Conservation (phyloP, 2,329 filamentous ascomycete species). For the Rutstroemia sp. region DNA sequence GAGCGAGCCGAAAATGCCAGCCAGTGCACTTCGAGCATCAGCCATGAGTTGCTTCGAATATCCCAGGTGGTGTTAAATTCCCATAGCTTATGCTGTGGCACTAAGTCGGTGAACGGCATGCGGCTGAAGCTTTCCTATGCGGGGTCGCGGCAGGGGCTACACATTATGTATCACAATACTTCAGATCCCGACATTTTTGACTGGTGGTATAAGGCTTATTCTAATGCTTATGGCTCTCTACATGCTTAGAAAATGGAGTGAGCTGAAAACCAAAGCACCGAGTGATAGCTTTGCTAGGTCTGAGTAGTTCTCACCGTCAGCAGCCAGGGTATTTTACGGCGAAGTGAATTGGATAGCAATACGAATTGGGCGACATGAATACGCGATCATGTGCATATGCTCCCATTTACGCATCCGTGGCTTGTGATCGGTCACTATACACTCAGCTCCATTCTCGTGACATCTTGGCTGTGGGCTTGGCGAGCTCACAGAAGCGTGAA, state of each 20-base stretch:
- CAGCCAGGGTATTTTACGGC: not conserved
- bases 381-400: not conserved
- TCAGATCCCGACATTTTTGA: no score
- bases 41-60: no score
- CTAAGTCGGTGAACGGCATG: no score
- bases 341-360: not conserved
- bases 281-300: not conserved
- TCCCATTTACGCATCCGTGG: not conserved
- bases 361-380: not conserved
- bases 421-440: not conserved
- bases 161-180: no score
- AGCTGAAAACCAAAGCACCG: not conserved
- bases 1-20: no score
- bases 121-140: no score
- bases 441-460: constrained; percentile 3
- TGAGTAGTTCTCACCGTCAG: not conserved
- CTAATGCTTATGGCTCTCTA: constrained; percentile 1
- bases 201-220: not conserved
- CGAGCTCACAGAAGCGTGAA: not conserved
- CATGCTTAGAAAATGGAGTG: not conserved
- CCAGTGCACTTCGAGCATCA: no score
- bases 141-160: no score
- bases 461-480: not conserved
- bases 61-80: no score
- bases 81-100: no score